phyloP scores from a whole-genome alignment of 208 protist species.

The Leishmania amazonensis region DNA sequence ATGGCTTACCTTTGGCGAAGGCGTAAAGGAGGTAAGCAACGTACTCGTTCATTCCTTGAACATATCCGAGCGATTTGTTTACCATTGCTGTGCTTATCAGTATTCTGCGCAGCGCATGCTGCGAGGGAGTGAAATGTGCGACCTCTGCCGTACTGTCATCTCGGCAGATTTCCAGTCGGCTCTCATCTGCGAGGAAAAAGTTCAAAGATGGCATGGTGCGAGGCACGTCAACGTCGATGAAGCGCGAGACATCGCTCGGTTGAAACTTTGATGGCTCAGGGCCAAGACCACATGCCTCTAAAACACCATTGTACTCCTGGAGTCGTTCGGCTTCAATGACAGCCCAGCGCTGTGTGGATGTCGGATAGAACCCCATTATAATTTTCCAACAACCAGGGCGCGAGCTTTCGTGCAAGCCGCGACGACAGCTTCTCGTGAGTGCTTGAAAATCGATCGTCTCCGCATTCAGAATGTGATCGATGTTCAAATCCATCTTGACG shows the following conservation, averaged over 20 bases:
- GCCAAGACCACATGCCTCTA: conserved; percentile 20
- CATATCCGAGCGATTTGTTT: conserved; percentile 79
- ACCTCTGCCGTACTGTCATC: background rate
- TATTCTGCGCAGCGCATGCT: conserved; percentile 71
- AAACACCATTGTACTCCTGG: conserved; percentile 12
- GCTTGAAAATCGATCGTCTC: conserved; percentile 38
- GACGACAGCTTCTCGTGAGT: conserved; percentile 43
- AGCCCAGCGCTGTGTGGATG: conserved; percentile 31
- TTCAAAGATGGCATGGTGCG: conserved; percentile 82
- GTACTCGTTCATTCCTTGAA: conserved; percentile 89
- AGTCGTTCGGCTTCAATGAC: conserved; percentile 26
- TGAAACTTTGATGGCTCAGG: background rate
- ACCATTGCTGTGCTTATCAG: conserved; percentile 61
- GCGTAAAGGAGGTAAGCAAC: conserved; percentile 77
- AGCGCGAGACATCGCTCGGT: conserved; percentile 15
- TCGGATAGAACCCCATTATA: conserved; percentile 74
- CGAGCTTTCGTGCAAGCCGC: conserved; percentile 44
- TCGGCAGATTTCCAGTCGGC: background rate
- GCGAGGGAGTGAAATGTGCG: conserved; percentile 23
- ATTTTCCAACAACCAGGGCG: conserved; percentile 70
- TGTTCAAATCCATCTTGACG: conserved; percentile 12
- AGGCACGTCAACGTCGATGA: conserved; percentile 81
- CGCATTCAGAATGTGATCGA: conserved; percentile 20
- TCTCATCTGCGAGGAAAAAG: conserved; percentile 59
- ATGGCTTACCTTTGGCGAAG: conserved; percentile 42